Percentiles rank a stretch among this genome's conserved stretches.
Conservation (phyloP, 2,329 filamentous ascomycete genomes). For the Phyllosticta citribraziliensis region DNA sequence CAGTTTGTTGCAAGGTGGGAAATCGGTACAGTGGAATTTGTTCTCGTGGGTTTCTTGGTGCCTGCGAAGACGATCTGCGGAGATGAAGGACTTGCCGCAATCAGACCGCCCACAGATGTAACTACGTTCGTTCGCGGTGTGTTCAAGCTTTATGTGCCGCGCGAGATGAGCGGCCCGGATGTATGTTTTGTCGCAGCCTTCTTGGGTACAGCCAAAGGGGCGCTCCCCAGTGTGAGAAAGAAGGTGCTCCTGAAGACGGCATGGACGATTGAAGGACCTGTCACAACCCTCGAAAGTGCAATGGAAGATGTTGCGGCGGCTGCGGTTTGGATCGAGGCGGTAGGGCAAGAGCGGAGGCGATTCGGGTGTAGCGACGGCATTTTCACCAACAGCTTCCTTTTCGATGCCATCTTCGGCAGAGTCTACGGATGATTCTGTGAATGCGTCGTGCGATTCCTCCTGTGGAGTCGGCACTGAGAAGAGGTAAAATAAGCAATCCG, state of each 20-base stretch:
- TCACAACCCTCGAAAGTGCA: conserved; percentile 66
- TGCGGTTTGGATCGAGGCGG: conserved; percentile 17
- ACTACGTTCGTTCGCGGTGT: conserved; percentile 51
- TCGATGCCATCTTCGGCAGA: background rate
- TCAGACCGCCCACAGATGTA: conserved; percentile 61
- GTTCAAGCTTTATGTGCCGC: conserved; percentile 74
- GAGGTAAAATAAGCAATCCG: background rate
- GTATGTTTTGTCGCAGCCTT: conserved; percentile 72
- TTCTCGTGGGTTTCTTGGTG: conserved; percentile 73
- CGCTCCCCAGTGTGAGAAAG: conserved; percentile 80
- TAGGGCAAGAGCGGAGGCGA: conserved; percentile 18
- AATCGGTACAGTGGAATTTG: conserved; percentile 62
- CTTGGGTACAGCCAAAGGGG: conserved; percentile 61
- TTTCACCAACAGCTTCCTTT: background rate
- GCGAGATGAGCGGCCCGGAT: conserved; percentile 77
- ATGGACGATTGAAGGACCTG: conserved; percentile 82
- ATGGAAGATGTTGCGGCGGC: conserved; percentile 61
- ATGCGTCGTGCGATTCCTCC: background rate
- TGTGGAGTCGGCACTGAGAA: background rate
- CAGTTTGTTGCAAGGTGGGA: conserved; percentile 59
- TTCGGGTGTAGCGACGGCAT: background rate
- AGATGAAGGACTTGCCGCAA: conserved; percentile 75
- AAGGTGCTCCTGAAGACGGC: conserved; percentile 67
- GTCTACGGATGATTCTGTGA: background rate
- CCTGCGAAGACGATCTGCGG: conserved; percentile 63